Conservation (phyloP, 768 basidiomycete species). For the Suillus discolor region DNA sequence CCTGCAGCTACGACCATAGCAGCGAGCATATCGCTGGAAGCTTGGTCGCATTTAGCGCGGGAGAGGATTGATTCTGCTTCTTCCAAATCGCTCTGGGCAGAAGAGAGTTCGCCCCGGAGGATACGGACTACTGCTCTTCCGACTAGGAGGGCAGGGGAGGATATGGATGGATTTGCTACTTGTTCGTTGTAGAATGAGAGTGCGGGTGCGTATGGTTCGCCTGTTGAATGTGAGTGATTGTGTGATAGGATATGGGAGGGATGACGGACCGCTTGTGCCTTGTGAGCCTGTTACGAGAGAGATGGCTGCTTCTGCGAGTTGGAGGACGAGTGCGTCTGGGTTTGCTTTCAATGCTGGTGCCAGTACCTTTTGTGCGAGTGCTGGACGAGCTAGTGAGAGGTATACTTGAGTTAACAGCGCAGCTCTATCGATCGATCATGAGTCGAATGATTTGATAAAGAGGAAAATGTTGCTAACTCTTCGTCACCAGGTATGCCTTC, state of each 20-base stretch:
- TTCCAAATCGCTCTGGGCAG: slow-evolving; percentile 80
- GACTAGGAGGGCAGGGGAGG: slow-evolving; percentile 73
- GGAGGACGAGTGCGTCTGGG: slow-evolving; percentile 88
- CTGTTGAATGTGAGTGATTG: slow-evolving; percentile 11
- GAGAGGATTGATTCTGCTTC: slow-evolving; percentile 54
- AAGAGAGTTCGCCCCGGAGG: slow-evolving; percentile 71
- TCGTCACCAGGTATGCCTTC: slow-evolving; percentile 78
- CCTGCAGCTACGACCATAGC: slow-evolving; percentile 67
- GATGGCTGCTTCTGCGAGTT: slow-evolving; percentile 85
- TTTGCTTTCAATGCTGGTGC: slow-evolving; percentile 83
- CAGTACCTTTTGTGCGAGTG: slow-evolving; percentile 85
- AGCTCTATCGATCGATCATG: slow-evolving; percentile 50
- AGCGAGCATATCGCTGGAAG: slow-evolving; percentile 65
- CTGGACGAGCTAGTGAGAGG: slow-evolving; percentile 85
- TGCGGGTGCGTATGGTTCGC: slow-evolving; percentile 40
- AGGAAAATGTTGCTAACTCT: slow-evolving; percentile 60
- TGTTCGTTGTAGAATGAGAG: slow-evolving; percentile 81
- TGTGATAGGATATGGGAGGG: not conserved
- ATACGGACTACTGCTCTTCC: slow-evolving; percentile 81
- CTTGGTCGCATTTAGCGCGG: slow-evolving; percentile 44
- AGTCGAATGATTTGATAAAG: slow-evolving; percentile 1
- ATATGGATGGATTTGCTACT: slow-evolving; percentile 75
- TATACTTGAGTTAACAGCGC: slow-evolving; percentile 85
- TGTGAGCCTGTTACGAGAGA: slow-evolving; percentile 77
- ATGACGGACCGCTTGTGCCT: slow-evolving; percentile 42